These are phyloP conservation scores for Talaromyces sp. DNA, from an alignment of 2,329 filamentous ascomycete genomes.

Conservation along the genomic window DNA sequence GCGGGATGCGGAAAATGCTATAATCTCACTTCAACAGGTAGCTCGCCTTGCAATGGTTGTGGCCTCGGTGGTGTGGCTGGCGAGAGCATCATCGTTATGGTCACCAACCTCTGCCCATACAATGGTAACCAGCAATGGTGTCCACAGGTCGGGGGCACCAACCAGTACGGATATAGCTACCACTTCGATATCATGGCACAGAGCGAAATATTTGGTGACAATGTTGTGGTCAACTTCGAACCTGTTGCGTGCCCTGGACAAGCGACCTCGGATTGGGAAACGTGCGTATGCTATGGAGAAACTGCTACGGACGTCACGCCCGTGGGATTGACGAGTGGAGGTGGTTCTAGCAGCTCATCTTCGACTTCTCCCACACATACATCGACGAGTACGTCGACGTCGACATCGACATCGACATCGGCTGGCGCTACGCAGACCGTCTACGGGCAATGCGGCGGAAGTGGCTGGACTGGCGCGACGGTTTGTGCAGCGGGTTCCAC, in stretches of 20 bases:
- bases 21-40: slow-evolving; percentile 25
- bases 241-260: slow-evolving; percentile 30
- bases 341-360: neutral
- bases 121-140: slow-evolving; percentile 38
- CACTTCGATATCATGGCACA: slow-evolving; percentile 40
- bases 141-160: slow-evolving; percentile 27
- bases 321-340: slow-evolving; percentile 6
- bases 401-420: slow-evolving; percentile 7
- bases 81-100: slow-evolving; percentile 28
- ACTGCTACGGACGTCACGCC: slow-evolving; percentile 20
- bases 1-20: slow-evolving; percentile 28
- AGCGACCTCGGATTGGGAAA: slow-evolving; percentile 25
- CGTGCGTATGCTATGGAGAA: slow-evolving; percentile 26
- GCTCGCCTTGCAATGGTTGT: slow-evolving; percentile 21
- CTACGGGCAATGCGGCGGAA: slow-evolving; percentile 30
- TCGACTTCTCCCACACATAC: neutral
- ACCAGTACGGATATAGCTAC: slow-evolving; percentile 35
- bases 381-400: neutral
- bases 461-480: slow-evolving; percentile 29
- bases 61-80: slow-evolving; percentile 24
- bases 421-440: slow-evolving; percentile 17
- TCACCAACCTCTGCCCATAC: slow-evolving; percentile 38
- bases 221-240: slow-evolving; percentile 34
- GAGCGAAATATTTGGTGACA: slow-evolving; percentile 37
- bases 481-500: slow-evolving; percentile 28